Evolutionary conservation across 805 yeast species (phyloP), one percentile per base, ranked within the genome.

Genomic region (Barnettozyma sucrosica): DNA sequence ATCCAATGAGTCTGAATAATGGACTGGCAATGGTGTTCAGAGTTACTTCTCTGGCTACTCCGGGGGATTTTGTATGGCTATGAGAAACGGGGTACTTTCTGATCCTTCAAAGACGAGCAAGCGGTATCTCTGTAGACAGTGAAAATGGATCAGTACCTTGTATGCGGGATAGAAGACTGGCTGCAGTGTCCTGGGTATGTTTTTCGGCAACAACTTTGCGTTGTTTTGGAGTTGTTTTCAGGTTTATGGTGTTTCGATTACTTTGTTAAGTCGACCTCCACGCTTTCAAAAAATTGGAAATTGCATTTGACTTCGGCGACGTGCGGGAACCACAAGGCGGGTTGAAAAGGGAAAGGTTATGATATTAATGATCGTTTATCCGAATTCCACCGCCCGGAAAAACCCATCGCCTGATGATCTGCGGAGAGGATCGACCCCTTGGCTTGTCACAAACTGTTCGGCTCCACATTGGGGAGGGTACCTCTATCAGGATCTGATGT

Each of bases 241-340:
- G 16, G 32, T 28, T 25, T 28, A 28, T 28, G 16, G 5, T 28
- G 32, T n/a, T 26, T 26, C 19, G 20, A n/a, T 24, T 24, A 18
- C 30, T 16, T 39, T 18, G 33, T n/a, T n/a, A 20, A 14, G 33
- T 25, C 21, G 43, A 24, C 32, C 24, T 39, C 20, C 21, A 21
- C 40, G 21, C 25, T 28, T 36, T 36, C 40, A 36, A 36, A 36
- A 36, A 36, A 14, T 41, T 41, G 42, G 36, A 41, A 41, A 41
- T 41, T 41, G 36, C 19, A 26, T 41, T 30, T 41, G 43, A 41
- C 43, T 41, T 41, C 43, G 43, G 43, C 36, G 24, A 36, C 43
- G 43, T 41, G 43, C n/a, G 19, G 26, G 16, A 20, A 28, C 25
- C 43, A 41, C 18, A 19, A 26, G 30, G n/a, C 2, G 5, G 14